These are phyloP conservation scores for Fraxinus greggii DNA, from an alignment of 305 asterid species.

Conservation along the genomic window DNA sequence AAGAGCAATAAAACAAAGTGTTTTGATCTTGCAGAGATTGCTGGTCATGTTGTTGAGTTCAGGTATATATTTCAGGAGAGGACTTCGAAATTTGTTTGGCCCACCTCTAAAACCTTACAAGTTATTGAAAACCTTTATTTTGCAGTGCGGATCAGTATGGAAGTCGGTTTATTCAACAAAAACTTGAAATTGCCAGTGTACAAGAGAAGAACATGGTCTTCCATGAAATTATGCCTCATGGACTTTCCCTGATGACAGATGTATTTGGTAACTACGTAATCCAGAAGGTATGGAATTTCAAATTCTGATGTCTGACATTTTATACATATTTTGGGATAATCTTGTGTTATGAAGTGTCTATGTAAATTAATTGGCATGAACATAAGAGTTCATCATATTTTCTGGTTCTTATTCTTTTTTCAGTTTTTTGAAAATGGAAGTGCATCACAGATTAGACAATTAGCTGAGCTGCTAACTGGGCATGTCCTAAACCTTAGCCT, in stretches of 20 bases:
- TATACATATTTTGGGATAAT: background rate
- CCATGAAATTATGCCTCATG: constrained; percentile 68
- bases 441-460: constrained; percentile 58
- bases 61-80: constrained; percentile 35
- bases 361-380: background rate
- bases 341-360: background rate
- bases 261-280: constrained; percentile 83
- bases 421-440: constrained; percentile 85
- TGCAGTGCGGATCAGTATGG: constrained; percentile 74
- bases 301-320: background rate
- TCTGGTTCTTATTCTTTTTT: constrained; percentile 10
- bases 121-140: constrained; percentile 4
- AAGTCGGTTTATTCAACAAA: constrained; percentile 78
- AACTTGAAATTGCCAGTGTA: constrained; percentile 65
- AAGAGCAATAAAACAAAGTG: constrained; percentile 65
- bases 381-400: background rate
- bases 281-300: constrained; percentile 53
- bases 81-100: background rate
- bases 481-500: constrained; percentile 74
- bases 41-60: constrained; percentile 72
- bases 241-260: constrained; percentile 71
- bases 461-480: constrained; percentile 63
- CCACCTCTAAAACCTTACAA: background rate
- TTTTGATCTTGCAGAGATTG: constrained; percentile 69
- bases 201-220: constrained; percentile 73